Evolutionary conservation across 2,329 filamentous ascomycete genomes (phyloP).

Genomic region (Neospermospora avenae): DNA sequence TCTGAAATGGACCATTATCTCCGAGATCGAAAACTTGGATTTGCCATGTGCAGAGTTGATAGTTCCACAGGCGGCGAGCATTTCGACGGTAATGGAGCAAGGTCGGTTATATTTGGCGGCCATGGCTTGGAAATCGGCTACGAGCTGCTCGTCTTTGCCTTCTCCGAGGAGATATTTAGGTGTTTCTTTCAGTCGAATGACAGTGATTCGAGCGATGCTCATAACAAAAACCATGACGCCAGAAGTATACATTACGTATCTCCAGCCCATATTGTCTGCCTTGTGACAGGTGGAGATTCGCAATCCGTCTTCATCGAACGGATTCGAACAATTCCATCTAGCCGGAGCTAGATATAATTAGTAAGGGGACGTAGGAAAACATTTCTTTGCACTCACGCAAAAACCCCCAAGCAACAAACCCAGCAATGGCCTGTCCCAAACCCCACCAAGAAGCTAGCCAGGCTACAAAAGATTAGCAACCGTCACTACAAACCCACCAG

Average conservation of each 20-base stretch:
- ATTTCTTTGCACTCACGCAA: conserved; percentile 17
- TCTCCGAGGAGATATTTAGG: conserved; percentile 55
- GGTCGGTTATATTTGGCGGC: conserved; percentile 50
- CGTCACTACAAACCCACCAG: neutral
- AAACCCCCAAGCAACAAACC: conserved; percentile 32
- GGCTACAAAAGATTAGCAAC: conserved; percentile 28
- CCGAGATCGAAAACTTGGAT: conserved; percentile 34
- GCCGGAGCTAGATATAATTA: conserved; percentile 35
- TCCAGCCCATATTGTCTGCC: conserved; percentile 53
- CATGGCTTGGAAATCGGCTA: conserved; percentile 47
- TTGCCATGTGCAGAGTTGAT: conserved; percentile 32
- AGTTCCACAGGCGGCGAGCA: conserved; percentile 44
- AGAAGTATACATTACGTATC: conserved; percentile 53
- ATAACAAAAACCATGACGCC: conserved; percentile 53
- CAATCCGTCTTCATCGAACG: conserved; percentile 28
- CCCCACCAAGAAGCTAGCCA: conserved; percentile 59
- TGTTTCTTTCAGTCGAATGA: conserved; percentile 53
- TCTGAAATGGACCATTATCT: conserved; percentile 51
- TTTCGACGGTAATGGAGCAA: conserved; percentile 49
- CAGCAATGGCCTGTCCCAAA: conserved; percentile 31
- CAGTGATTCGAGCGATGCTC: conserved; percentile 48
- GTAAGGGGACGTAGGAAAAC: neutral
- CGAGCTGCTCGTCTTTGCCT: conserved; percentile 49
- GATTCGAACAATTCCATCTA: conserved; percentile 42
- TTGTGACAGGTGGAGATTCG: conserved; percentile 43